Evolutionary conservation across 164 flowering plant genomes (phyloP).

Genomic region (Amborella trichopoda): DNA sequence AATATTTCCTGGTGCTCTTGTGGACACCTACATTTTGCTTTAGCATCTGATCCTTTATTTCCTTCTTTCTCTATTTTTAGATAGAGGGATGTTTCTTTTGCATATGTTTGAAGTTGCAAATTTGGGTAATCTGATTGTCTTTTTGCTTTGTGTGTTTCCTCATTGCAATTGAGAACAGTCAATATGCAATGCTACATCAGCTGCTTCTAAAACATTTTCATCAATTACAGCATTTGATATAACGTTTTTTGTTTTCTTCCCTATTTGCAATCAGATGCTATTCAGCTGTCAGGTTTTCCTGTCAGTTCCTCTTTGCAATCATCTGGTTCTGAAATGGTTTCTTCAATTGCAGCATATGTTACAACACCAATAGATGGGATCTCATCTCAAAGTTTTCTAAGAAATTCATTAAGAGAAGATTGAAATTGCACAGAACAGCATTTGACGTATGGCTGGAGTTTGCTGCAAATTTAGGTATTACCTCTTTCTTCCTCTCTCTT

Average conservation of each 20-base stretch:
- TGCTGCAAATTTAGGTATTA: conserved; percentile 65
- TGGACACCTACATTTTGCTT: too few relatives aligned
- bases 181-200: too few relatives aligned
- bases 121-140: neutral
- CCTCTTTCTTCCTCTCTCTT: conserved; percentile 1
- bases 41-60: neutral
- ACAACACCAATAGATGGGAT: conserved; percentile 43
- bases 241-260: too few relatives aligned
- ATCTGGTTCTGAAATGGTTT: neutral
- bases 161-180: too few relatives aligned
- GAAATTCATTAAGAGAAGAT: conserved; percentile 53
- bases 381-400: conserved; percentile 55
- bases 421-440: conserved; percentile 50
- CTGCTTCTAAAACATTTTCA: too few relatives aligned
- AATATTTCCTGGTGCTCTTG: neutral
- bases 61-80: neutral
- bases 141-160: neutral
- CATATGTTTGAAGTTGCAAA: neutral
- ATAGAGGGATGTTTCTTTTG: neutral
- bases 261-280: too few relatives aligned
- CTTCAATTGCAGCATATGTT: conserved; percentile 56
- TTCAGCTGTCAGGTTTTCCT: neutral
- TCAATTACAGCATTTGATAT: too few relatives aligned
- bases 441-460: conserved; percentile 80
- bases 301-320: neutral